Conservation (phyloP, 805 yeast genomes). For the Candida andamanensis region DNA sequence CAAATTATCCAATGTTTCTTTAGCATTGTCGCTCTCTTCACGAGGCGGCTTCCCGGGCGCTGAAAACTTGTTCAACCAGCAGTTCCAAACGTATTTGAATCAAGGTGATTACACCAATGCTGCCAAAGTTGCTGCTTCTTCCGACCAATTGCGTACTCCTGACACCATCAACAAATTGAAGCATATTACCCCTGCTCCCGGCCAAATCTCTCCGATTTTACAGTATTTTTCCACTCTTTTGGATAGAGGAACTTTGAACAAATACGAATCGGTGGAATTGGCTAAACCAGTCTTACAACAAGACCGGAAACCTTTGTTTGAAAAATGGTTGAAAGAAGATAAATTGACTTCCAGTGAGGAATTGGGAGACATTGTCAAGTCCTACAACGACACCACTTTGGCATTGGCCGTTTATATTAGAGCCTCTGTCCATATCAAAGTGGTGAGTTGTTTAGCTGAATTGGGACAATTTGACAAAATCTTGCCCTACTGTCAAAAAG, state of each 20-base stretch:
- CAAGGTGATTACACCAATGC: conserved; percentile 89
- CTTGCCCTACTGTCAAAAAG: conserved; percentile 87
- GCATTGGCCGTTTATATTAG: conserved; percentile 89
- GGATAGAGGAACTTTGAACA: conserved; percentile 89
- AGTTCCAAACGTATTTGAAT: conserved; percentile 77
- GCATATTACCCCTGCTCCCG: conserved; percentile 85
- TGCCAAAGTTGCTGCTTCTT: conserved; percentile 94
- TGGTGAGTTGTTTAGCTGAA: conserved; percentile 88
- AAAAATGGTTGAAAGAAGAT: conserved; percentile 94
- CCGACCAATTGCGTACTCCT: conserved; percentile 87
- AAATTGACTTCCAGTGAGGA: conserved; percentile 94
- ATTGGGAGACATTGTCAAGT: conserved; percentile 92
- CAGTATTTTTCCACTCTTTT: conserved; percentile 87
- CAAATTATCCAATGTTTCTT: conserved; percentile 76
- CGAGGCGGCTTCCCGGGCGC: conserved; percentile 98
- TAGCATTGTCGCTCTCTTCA: conserved; percentile 84
- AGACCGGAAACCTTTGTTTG: conserved; percentile 87
- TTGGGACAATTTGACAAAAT: conserved; percentile 95
- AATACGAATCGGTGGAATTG: conserved; percentile 88
- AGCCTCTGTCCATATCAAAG: conserved; percentile 79
- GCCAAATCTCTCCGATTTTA: conserved; percentile 89
- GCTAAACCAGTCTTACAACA: conserved; percentile 95
- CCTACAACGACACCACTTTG: conserved; percentile 69
- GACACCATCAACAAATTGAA: conserved; percentile 92
- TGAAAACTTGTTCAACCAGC: conserved; percentile 84